Evolutionary conservation across 2,329 filamentous ascomycete genomes (phyloP), one percentile per base, ranked within the genome.

Genomic region (Xylaria sp.): DNA sequence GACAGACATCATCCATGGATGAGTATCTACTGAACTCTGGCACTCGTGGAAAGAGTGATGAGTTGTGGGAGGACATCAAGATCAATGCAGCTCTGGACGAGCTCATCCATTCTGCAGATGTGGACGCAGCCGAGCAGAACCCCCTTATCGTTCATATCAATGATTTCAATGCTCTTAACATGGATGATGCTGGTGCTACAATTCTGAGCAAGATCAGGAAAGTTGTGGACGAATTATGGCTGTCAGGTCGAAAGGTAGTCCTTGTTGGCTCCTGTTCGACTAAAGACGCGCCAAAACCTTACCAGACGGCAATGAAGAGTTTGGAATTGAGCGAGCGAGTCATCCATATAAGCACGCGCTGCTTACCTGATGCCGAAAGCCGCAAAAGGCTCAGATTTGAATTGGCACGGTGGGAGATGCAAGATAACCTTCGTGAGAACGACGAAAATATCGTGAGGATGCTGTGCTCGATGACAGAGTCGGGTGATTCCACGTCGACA

Each of bases 91-190:
- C 86, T 6, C 72, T 91, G 47, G 86, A 89, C 53, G 81, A 85
- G 53, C 78, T 91, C n/a, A 78, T 89, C 29, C 78, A 80, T 50
- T 81, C 84, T 2, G 81, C 83, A 3, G 79, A 84, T 29, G 70
- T 77, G 22, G 71, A 77, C 5, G 67, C 71, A 31, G 53, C 70
- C 6, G 73, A 76, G 72, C 75, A 73, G 75, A 83, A 77, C 25
- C 84, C 84, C 27, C 84, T 94, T 7, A 89, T 98, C 65, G 83
- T 96, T 44, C 93, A 93, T 72, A 81, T 97, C 13, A 88, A 92
- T 75, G 93, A 98, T 76, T 92, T 93, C 74, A 89, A 92, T 60
- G 92, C 96, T 69, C 83, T 99, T 9, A 88, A 86, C 72, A 86
- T 87, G 74, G 90, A 91, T 5, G 89, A 93, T 65, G 69, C 61